Percentiles rank a stretch among this genome's conserved stretches.
phyloP scores from a whole-genome alignment of 306 rosid genomes.

The Pachyrhizus erosus region DNA sequence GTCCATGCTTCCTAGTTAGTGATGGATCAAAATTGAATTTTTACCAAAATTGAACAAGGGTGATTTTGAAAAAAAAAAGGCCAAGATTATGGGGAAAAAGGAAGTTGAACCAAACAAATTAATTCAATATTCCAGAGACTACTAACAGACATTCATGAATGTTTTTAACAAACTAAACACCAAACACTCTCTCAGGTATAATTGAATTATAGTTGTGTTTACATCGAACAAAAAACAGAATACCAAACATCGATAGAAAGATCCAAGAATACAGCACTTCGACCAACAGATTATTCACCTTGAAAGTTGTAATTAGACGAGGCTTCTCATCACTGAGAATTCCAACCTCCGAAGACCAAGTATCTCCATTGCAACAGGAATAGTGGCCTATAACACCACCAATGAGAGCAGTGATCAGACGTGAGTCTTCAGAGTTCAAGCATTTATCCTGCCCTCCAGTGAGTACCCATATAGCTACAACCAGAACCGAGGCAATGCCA shows the following conservation, averaged over 20 bases:
- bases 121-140: neutral
- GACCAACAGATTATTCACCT: constrained; percentile 59
- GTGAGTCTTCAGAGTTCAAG: constrained; percentile 73
- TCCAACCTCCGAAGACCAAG: constrained; percentile 98
- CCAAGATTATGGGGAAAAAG: neutral
- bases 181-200: neutral
- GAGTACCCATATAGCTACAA: constrained; percentile 60
- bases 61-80: neutral
- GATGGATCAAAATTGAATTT: neutral
- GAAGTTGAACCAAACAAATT: neutral
- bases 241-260: constrained; percentile 20
- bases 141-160: constrained; percentile 8
- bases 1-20: neutral
- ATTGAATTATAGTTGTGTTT: neutral
- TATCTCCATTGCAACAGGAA: constrained; percentile 93
- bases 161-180: constrained; percentile 9
- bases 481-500: constrained; percentile 75
- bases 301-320: constrained; percentile 83
- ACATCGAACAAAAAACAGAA: constrained; percentile 18
- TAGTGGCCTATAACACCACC: constrained; percentile 92
- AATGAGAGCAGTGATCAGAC: constrained; percentile 69
- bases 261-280: neutral
- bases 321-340: constrained; percentile 83
- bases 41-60: neutral
- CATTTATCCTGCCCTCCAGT: constrained; percentile 70